These are phyloP conservation scores for Clitopilus hobsonii DNA, from an alignment of 768 basidiomycete species.

Conservation along the genomic window DNA sequence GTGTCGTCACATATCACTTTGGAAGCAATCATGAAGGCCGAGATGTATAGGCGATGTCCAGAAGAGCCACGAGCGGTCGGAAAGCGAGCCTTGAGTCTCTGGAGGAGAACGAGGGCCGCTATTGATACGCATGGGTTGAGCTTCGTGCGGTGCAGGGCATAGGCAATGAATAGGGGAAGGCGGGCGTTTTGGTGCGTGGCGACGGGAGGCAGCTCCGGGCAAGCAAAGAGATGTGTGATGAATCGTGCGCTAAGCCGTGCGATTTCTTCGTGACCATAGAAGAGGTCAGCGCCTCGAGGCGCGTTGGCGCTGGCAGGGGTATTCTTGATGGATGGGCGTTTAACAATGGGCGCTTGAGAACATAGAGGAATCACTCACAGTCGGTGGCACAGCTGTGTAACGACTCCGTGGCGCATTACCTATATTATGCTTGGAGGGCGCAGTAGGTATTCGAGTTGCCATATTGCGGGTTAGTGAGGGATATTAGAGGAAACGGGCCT, in stretches of 20 bases:
- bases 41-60: slow-evolving; percentile 86
- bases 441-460: slow-evolving; percentile 12
- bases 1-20: slow-evolving; percentile 95
- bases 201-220: slow-evolving; percentile 73
- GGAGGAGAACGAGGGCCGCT: slow-evolving; percentile 64
- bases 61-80: slow-evolving; percentile 88
- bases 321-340: slow-evolving; percentile 7
- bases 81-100: slow-evolving; percentile 86
- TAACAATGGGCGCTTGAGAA: slow-evolving; percentile 1
- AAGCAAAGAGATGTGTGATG: slow-evolving; percentile 81
- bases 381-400: slow-evolving; percentile 13
- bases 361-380: slow-evolving; percentile 5
- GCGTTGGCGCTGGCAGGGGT: slow-evolving; percentile 18
- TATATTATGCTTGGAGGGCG: slow-evolving; percentile 12
- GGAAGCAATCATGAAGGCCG: slow-evolving; percentile 88
- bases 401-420: slow-evolving; percentile 17
- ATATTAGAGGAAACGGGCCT: slow-evolving; percentile 6
- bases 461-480: slow-evolving; percentile 5
- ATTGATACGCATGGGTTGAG: slow-evolving; percentile 66
- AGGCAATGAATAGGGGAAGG: slow-evolving; percentile 80
- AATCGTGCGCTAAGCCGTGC: slow-evolving; percentile 72
- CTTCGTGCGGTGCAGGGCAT: slow-evolving; percentile 81
- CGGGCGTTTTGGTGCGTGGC: slow-evolving; percentile 52
- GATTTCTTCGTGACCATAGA: slow-evolving; percentile 72
- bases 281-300: slow-evolving; percentile 40